Conservation (phyloP, 192 early-diverging fungal species). For the Thamnidium elegans region DNA sequence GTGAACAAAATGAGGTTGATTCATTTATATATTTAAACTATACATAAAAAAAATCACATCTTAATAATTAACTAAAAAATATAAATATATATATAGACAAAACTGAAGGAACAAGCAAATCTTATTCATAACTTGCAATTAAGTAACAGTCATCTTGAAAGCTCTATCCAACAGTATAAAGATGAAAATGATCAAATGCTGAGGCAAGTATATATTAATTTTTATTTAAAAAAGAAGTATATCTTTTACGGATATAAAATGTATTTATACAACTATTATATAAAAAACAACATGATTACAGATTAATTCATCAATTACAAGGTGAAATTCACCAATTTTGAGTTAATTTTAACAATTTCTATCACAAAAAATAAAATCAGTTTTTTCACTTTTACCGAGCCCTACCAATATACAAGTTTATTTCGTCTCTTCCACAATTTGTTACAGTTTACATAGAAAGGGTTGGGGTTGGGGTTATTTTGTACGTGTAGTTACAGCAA, state of each 20-base stretch:
- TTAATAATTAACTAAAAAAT: constrained; percentile 1
- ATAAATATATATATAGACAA: too few relatives aligned
- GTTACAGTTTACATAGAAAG: too few relatives aligned
- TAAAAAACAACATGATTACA: neutral
- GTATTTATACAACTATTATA: neutral
- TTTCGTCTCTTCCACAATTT: too few relatives aligned
- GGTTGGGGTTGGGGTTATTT: too few relatives aligned
- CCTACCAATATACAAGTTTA: too few relatives aligned
- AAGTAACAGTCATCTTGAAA: constrained; percentile 9
- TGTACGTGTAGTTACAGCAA: too few relatives aligned
- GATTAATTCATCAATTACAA: constrained; percentile 16
- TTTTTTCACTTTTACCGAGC: too few relatives aligned
- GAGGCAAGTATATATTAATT: constrained; percentile 15
- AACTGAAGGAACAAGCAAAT: constrained; percentile 5
- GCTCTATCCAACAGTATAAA: constrained; percentile 1
- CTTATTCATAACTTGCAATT: constrained; percentile 5
- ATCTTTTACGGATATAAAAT: neutral
- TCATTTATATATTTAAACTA: constrained; percentile 14
- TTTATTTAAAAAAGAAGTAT: constrained; percentile 5
- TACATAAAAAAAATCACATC: neutral
- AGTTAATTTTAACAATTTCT: too few relatives aligned
- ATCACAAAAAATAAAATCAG: too few relatives aligned
- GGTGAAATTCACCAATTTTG: constrained; percentile 12
- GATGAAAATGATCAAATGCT: constrained; percentile 25
- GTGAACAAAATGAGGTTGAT: constrained; percentile 12